Conservation (phyloP, 495 filamentous ascomycete genomes). For the Podospora australis region DNA sequence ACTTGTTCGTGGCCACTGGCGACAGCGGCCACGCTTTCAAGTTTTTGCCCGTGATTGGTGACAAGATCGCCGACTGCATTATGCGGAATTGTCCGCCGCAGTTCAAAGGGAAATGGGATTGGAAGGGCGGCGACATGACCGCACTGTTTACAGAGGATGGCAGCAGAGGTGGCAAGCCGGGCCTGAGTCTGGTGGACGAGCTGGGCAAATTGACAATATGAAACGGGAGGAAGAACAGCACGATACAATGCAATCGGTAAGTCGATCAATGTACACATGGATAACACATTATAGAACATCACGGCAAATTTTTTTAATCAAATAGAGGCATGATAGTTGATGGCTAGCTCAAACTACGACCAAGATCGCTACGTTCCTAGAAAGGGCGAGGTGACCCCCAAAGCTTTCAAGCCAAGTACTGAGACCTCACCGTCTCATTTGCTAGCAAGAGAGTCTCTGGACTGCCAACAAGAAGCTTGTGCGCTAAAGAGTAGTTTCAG, state of each 20-base stretch:
- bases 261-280: too few relatives aligned
- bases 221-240: not conserved
- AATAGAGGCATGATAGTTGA: too few relatives aligned
- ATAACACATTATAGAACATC: too few relatives aligned
- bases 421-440: too few relatives aligned
- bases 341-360: too few relatives aligned
- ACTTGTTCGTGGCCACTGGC: slow-evolving; percentile 75
- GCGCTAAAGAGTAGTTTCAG: too few relatives aligned
- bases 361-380: too few relatives aligned
- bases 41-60: slow-evolving; percentile 80
- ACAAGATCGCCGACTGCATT: slow-evolving; percentile 65
- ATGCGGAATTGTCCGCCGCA: slow-evolving; percentile 49
- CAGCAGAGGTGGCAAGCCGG: slow-evolving; percentile 52
- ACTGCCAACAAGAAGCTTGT: too few relatives aligned
- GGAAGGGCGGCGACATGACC: slow-evolving; percentile 34
- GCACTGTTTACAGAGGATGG: slow-evolving; percentile 56
- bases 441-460: too few relatives aligned
- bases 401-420: too few relatives aligned
- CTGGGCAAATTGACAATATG: slow-evolving; percentile 26
- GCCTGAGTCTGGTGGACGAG: slow-evolving; percentile 49
- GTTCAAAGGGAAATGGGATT: slow-evolving; percentile 62
- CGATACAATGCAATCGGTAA: not conserved
- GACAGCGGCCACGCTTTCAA: slow-evolving; percentile 86
- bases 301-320: too few relatives aligned
- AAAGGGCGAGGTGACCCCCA: too few relatives aligned